Base-by-base conservation (phyloP, 495 filamentous ascomycete genomes). In the Pseudevernia furfuracea region DNA sequence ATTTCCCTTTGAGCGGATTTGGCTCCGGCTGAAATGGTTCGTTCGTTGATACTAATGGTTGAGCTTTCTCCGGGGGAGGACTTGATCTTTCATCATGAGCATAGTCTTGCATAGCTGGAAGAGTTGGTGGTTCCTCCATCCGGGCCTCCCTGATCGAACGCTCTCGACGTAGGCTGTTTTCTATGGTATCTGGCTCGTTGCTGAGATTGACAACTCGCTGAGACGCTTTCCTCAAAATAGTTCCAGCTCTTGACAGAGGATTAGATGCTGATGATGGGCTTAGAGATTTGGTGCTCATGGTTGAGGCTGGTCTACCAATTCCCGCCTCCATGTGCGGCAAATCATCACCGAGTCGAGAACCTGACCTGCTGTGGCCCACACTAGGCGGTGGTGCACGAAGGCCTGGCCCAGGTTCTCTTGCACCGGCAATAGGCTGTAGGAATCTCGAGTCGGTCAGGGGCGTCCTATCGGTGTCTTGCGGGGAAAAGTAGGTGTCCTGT, bases 191-290 rank as follows among this genome's bases (percentile, higher is more conserved):
- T 11, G 87, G 83, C 68, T 97, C 92, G 71, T 94, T 96, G 77
- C 93, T 96, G 64, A 99, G 80, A 72, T 96, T 97, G 70, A 97
- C 94, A 63, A 99, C 91, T 74, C 94, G 91, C 76, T 96, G 91
- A 25, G 95, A 97, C 85, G 97, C 95, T 68, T 92, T 92, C 68
- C 92, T 89, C 75, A 99, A 87, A 70, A 97, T 94, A 6, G 92
- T 95, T 39, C 92, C 89, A 61, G 94, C 90, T 68, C 90, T 80
- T 28, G 82, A 81, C 61, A 96, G 74, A 43, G 91, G 86, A 49
- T 87, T 83, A 58, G 80, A 80, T 15, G 85, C 82, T 12, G 83
- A 72, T n/a, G 85, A 85, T 6, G 85, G 73, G 73, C 63, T 76
- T 68, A 67, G 71, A 64, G 66, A 70, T 78, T 64, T 73, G 71